Conservation (phyloP, 2,329 filamentous ascomycete genomes). For the Nothomitra cinnamomea region DNA sequence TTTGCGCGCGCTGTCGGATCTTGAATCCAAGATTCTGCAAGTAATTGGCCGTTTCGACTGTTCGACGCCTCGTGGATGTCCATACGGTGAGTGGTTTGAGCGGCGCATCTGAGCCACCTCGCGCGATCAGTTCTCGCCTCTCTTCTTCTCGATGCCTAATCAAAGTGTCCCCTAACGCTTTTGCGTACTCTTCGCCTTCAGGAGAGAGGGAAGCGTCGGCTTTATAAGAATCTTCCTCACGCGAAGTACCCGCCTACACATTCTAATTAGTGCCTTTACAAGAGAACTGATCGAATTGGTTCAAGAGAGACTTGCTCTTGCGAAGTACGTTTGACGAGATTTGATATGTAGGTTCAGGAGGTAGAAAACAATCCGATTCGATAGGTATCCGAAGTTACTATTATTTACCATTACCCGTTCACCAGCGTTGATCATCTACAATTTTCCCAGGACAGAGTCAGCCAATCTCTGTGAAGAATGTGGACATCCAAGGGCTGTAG, state of each 20-base stretch:
- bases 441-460: constrained; percentile 5
- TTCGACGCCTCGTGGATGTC: constrained; percentile 83
- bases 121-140: constrained; percentile 47
- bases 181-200: constrained; percentile 63
- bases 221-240: constrained; percentile 84
- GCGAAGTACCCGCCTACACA: constrained; percentile 54
- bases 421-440: constrained; percentile 85
- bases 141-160: constrained; percentile 73
- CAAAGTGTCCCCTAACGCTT: constrained; percentile 71
- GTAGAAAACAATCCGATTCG: constrained; percentile 95
- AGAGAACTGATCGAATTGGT: not conserved
- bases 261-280: not conserved
- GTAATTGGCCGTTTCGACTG: constrained; percentile 74
- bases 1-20: constrained; percentile 80
- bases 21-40: constrained; percentile 68
- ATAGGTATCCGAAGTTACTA: constrained; percentile 88
- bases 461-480: not conserved
- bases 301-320: constrained; percentile 32
- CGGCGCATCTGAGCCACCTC: constrained; percentile 49
- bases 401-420: constrained; percentile 92
- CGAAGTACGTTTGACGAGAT: constrained; percentile 83
- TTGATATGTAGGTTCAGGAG: constrained; percentile 97
- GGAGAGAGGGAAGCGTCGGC: constrained; percentile 71
- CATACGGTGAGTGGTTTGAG: constrained; percentile 75
- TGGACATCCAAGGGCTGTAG: not conserved